These are phyloP conservation scores for Leccinum sublutescens DNA, from an alignment of 768 basidiomycete genomes.

Conservation along the genomic window DNA sequence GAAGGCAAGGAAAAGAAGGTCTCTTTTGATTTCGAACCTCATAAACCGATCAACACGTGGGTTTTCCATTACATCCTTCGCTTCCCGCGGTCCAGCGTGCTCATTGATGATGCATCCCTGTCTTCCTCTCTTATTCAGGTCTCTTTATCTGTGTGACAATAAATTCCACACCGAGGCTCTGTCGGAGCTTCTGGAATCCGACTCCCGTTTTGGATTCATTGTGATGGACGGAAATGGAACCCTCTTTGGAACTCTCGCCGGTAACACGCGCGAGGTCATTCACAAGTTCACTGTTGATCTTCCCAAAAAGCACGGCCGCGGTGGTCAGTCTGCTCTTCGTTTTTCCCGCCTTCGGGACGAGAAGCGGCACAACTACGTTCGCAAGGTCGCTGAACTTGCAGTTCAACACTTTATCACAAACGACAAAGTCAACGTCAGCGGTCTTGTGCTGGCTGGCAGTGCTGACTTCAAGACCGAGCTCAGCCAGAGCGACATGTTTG, in stretches of 20 bases:
- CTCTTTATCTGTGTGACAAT: conserved; percentile 98
- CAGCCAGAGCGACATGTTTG: conserved; percentile 95
- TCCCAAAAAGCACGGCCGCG: conserved; percentile 99
- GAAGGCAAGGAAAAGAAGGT: conserved; percentile 99
- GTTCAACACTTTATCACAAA: conserved; percentile 98
- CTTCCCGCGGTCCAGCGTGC: neutral
- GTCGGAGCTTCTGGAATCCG: conserved; percentile 93
- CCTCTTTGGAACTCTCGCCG: conserved; percentile 92
- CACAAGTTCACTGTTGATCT: conserved; percentile 99
- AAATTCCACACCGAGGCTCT: conserved; percentile 99
- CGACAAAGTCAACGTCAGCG: conserved; percentile 98
- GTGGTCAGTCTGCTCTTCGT: conserved; percentile 99
- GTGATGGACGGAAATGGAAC: conserved; percentile 99
- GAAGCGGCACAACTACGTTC: conserved; percentile 99
- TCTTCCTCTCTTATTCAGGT: conserved; percentile 45
- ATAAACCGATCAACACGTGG: conserved; percentile 98
- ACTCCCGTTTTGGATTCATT: conserved; percentile 98
- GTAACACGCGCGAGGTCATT: conserved; percentile 94
- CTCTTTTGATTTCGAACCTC: conserved; percentile 97
- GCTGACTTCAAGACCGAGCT: conserved; percentile 99
- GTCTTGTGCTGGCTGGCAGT: conserved; percentile 92
- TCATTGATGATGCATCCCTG: neutral
- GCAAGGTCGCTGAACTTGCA: conserved; percentile 95
- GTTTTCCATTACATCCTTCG: conserved; percentile 27
- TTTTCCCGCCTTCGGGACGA: conserved; percentile 99